Evolutionary conservation across 129 eudicot genomes (phyloP).

Genomic region (Centrapalus pauciflorus): DNA sequence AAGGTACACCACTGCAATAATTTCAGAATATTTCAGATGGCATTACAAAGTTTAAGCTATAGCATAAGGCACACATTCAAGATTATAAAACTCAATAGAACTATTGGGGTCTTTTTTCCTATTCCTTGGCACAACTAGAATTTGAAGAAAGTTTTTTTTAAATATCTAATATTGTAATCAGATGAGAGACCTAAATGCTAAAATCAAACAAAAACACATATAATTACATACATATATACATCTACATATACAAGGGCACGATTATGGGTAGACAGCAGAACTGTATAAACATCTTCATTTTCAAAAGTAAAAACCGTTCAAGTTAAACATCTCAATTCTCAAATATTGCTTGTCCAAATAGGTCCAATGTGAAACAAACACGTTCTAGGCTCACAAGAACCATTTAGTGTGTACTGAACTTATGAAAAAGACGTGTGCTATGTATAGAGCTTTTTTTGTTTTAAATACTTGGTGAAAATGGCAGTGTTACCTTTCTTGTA

Average conservation of each 20-base stretch:
- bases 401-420: too few species aligned
- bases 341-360: background rate
- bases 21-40: conserved; percentile 7
- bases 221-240: background rate
- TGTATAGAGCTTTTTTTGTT: too few species aligned
- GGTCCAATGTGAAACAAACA: too few species aligned
- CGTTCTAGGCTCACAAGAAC: too few species aligned
- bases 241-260: too few species aligned
- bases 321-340: background rate
- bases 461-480: conserved; percentile 5
- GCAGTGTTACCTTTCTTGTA: conserved; percentile 74
- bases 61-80: conserved; percentile 9
- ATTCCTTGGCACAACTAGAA: background rate
- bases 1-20: conserved; percentile 88
- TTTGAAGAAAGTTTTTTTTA: background rate
- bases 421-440: too few species aligned
- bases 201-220: background rate
- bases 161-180: background rate
- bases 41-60: conserved; percentile 4
- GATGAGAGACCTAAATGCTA: background rate
- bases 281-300: background rate
- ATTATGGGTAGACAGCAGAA: too few species aligned
- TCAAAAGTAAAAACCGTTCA: background rate
- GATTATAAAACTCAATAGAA: background rate
- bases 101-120: background rate